Percentiles rank a stretch among this genome's conserved stretches.
phyloP scores from a whole-genome alignment of 2,329 filamentous ascomycete genomes.

The Neurospora crassa region DNA sequence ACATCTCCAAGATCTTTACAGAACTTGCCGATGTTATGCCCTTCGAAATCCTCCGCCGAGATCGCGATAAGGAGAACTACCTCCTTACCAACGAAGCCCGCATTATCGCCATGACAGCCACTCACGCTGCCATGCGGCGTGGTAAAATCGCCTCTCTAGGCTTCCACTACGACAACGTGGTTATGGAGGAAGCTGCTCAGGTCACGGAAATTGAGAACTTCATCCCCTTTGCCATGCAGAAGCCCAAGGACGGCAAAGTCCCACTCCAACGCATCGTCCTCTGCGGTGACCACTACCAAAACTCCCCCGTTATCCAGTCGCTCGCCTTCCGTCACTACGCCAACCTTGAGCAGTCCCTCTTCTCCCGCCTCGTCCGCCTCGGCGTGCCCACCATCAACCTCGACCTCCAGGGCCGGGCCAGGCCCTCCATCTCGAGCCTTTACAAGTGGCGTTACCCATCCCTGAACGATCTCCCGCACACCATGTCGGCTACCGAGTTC shows the following conservation, averaged over 20 bases:
- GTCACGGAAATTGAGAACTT: conserved; percentile 98
- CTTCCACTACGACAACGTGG: conserved; percentile 93
- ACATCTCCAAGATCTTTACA: conserved; percentile 82
- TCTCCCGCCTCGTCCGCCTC: conserved; percentile 79
- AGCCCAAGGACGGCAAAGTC: conserved; percentile 60
- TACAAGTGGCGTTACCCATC: conserved; percentile 89
- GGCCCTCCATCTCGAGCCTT: conserved; percentile 75
- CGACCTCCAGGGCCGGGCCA: conserved; percentile 86
- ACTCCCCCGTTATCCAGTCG: conserved; percentile 92
- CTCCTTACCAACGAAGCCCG: conserved; percentile 91
- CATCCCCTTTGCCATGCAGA: conserved; percentile 88
- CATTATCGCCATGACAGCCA: conserved; percentile 97
- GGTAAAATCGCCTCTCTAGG: conserved; percentile 85
- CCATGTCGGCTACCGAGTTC: conserved; percentile 62
- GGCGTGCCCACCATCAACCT: conserved; percentile 87
- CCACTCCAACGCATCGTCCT: conserved; percentile 81
- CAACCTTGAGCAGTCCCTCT: conserved; percentile 91
- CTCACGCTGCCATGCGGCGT: conserved; percentile 89
- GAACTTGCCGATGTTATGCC: conserved; percentile 89
- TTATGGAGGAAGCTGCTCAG: conserved; percentile 98
- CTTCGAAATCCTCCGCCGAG: conserved; percentile 84
- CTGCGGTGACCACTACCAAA: conserved; percentile 92
- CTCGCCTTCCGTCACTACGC: conserved; percentile 90
- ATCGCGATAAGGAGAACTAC: conserved; percentile 92
- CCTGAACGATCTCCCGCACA: conserved; percentile 68